Evolutionary conservation across 2,329 filamentous ascomycete genomes (phyloP).

Genomic region (Teratosphaeria zuluensis): DNA sequence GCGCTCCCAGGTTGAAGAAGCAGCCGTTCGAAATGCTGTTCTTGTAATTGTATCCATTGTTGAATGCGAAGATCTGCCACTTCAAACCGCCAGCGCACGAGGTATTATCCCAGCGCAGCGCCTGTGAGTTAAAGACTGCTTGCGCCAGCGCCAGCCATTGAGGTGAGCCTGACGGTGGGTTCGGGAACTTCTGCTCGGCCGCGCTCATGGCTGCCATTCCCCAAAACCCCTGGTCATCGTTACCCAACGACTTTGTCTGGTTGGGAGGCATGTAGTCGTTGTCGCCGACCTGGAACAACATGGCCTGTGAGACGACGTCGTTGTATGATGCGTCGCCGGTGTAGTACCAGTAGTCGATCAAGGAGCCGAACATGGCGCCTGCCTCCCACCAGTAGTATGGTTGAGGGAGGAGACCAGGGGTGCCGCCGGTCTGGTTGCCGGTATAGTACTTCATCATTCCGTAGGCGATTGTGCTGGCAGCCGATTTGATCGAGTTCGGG

Average conservation of each 20-base stretch:
- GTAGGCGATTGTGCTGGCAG: constrained; percentile 34
- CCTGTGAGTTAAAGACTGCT: constrained; percentile 33
- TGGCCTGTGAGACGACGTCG: constrained; percentile 40
- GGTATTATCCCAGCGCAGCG: constrained; percentile 27
- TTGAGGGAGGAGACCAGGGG: constrained; percentile 47
- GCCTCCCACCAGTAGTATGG: constrained; percentile 72
- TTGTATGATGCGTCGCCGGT: constrained; percentile 59
- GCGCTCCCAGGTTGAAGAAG: constrained; percentile 42
- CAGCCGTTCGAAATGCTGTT: constrained; percentile 45
- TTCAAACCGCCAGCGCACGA: constrained; percentile 30
- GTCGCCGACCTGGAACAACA: constrained; percentile 52
- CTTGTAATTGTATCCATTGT: constrained; percentile 39
- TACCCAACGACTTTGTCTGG: constrained; percentile 35
- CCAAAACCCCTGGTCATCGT: constrained; percentile 52
- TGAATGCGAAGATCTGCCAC: constrained; percentile 37
- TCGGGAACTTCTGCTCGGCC: constrained; percentile 42
- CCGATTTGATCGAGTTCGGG: constrained; percentile 34
- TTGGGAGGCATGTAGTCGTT: constrained; percentile 49
- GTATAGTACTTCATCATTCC: constrained; percentile 45
- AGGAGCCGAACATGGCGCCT: constrained; percentile 51
- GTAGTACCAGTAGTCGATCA: constrained; percentile 61
- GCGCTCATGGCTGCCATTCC: constrained; percentile 48
- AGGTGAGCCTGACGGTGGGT: constrained; percentile 31
- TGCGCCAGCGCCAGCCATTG: constrained; percentile 38
- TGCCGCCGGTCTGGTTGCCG: constrained; percentile 42